These are phyloP conservation scores for Talinum fruticosum DNA, from an alignment of 148 eudicot species.

Conservation along the genomic window DNA sequence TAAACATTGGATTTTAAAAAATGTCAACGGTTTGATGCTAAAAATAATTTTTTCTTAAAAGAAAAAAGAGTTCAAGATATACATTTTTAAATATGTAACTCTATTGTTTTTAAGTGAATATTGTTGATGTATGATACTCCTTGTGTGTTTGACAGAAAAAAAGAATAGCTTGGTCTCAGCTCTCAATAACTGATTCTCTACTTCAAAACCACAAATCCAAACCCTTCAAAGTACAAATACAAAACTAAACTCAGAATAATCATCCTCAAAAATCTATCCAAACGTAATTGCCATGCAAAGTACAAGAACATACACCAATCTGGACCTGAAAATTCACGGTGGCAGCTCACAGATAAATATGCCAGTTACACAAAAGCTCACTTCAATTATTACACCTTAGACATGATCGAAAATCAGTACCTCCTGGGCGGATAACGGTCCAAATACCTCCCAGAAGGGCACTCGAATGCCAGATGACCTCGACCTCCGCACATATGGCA, in stretches of 20 bases:
- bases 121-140: too few relatives aligned
- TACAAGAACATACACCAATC: not conserved
- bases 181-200: too few relatives aligned
- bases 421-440: conserved; percentile 31
- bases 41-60: too few relatives aligned
- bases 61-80: too few relatives aligned
- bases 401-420: conserved; percentile 4
- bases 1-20: too few relatives aligned
- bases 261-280: not conserved
- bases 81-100: too few relatives aligned
- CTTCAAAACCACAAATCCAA: too few relatives aligned
- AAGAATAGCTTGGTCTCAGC: too few relatives aligned
- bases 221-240: not conserved
- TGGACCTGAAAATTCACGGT: not conserved
- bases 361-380: not conserved
- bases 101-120: too few relatives aligned
- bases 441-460: conserved; percentile 41
- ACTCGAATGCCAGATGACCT: conserved; percentile 42
- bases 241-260: not conserved
- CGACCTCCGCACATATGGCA: conserved; percentile 54
- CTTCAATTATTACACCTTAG: not conserved
- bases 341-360: not conserved
- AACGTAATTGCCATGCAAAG: not conserved
- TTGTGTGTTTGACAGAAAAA: too few relatives aligned
- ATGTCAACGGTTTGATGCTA: too few relatives aligned